Conservation (phyloP, 805 yeast genomes). For the Danielozyma ontarioensis region DNA sequence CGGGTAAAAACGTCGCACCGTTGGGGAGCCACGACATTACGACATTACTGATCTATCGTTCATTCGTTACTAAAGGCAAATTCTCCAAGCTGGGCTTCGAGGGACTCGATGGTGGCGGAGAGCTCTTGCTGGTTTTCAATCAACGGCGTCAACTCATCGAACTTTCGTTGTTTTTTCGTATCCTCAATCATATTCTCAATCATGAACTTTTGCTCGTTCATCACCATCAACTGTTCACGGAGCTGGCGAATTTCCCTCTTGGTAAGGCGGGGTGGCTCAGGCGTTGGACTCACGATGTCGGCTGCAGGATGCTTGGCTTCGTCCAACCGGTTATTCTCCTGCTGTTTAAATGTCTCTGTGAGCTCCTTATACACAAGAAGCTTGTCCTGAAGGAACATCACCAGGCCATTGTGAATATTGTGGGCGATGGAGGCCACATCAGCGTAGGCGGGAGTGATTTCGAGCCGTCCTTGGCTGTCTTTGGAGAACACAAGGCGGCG, state of each 20-base stretch:
- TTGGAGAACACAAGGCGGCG: constrained; percentile 12
- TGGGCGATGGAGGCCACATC: constrained; percentile 25
- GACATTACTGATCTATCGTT: no score
- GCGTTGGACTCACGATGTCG: neutral
- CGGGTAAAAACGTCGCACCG: no score
- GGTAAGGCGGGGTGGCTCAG: constrained; percentile 27
- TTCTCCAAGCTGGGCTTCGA: constrained; percentile 55
- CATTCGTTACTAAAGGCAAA: constrained; percentile 34
- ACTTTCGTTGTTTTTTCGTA: constrained; percentile 61
- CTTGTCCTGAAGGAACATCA: constrained; percentile 60
- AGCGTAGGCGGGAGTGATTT: constrained; percentile 9
- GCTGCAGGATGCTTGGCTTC: constrained; percentile 2
- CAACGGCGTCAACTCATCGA: constrained; percentile 68
- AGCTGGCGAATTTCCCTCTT: constrained; percentile 51
- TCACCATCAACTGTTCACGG: constrained; percentile 76
- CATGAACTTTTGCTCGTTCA: constrained; percentile 77
- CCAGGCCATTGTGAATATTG: constrained; percentile 53
- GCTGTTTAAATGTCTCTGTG: constrained; percentile 40
- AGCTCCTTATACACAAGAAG: constrained; percentile 59
- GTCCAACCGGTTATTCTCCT: constrained; percentile 17
- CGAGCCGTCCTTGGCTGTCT: constrained; percentile 4
- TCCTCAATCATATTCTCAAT: constrained; percentile 60
- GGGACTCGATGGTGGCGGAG: constrained; percentile 37
- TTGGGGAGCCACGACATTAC: no score
- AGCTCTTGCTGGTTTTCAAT: constrained; percentile 56